These are phyloP conservation scores for Arabis hirsuta DNA, from an alignment of 345 rosid genomes.

Conservation along the genomic window DNA sequence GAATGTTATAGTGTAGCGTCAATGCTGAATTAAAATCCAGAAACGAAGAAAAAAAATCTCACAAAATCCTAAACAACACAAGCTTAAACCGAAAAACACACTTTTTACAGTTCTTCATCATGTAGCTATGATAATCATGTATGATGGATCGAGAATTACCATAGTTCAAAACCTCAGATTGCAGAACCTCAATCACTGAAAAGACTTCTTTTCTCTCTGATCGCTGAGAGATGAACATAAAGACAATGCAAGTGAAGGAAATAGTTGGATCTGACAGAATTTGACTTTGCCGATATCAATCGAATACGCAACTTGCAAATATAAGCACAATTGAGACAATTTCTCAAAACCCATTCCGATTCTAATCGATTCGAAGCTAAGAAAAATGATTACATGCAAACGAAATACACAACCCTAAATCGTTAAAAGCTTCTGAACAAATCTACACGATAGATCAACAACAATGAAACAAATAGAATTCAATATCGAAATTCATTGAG, in stretches of 20 bases:
- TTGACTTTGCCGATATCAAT: background rate
- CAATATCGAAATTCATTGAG: background rate
- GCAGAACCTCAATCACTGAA: constrained; percentile 27
- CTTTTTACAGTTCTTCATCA: too few relatives aligned
- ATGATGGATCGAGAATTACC: constrained; percentile 32
- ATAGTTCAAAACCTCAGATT: constrained; percentile 26
- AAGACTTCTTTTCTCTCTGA: constrained; percentile 1
- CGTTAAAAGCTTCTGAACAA: constrained; percentile 13
- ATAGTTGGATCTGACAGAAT: constrained; percentile 30
- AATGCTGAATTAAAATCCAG: constrained; percentile 17
- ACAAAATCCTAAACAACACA: constrained; percentile 1
- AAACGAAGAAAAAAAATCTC: too few relatives aligned
- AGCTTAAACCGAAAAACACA: background rate
- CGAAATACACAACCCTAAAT: constrained; percentile 9
- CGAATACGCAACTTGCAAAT: background rate
- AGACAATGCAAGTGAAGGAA: constrained; percentile 31
- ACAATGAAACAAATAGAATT: constrained; percentile 3
- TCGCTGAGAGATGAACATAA: constrained; percentile 22
- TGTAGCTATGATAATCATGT: too few relatives aligned
- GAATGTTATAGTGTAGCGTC: background rate
- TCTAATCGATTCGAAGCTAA: constrained; percentile 22
- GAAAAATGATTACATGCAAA: background rate
- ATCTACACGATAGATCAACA: too few relatives aligned
- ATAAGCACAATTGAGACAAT: background rate
- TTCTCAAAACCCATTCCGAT: background rate